Conservation (phyloP, 306 rosid genomes). For the Hippophae gyantsensis region DNA sequence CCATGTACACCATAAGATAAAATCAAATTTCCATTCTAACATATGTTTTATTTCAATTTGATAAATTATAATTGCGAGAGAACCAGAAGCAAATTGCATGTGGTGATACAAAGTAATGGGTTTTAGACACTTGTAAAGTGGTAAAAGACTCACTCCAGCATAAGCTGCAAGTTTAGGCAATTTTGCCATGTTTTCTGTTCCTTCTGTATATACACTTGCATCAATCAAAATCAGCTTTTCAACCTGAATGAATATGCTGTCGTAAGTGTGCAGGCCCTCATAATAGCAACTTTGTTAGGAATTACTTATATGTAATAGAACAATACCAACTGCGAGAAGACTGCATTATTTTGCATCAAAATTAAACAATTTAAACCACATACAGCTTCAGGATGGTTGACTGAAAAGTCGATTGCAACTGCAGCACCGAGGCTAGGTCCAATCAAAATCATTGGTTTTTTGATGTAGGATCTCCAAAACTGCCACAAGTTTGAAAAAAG, state of each 20-base stretch:
- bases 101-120: not conserved
- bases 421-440: constrained; percentile 99
- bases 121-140: constrained; percentile 4
- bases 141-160: constrained; percentile 57
- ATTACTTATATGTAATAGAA: not conserved
- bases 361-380: constrained; percentile 15
- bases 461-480: constrained; percentile 78
- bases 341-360: not conserved
- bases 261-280: constrained; percentile 16
- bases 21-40: not conserved
- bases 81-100: not conserved
- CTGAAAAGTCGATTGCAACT: constrained; percentile 84
- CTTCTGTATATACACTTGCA: constrained; percentile 89
- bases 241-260: constrained; percentile 52
- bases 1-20: not conserved
- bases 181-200: constrained; percentile 58
- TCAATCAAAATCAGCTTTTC: constrained; percentile 83
- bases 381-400: constrained; percentile 85
- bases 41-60: too few species aligned
- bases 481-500: constrained; percentile 27
- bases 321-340: not conserved
- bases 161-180: constrained; percentile 60
- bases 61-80: too few species aligned
- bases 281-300: constrained; percentile 3
- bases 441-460: constrained; percentile 74